A percentile compares a stretch with the other conserved stretches of the same genome.
phyloP scores from a whole-genome alignment of 1,284 basidiomycete genomes.

The Meira miltonrushii region DNA sequence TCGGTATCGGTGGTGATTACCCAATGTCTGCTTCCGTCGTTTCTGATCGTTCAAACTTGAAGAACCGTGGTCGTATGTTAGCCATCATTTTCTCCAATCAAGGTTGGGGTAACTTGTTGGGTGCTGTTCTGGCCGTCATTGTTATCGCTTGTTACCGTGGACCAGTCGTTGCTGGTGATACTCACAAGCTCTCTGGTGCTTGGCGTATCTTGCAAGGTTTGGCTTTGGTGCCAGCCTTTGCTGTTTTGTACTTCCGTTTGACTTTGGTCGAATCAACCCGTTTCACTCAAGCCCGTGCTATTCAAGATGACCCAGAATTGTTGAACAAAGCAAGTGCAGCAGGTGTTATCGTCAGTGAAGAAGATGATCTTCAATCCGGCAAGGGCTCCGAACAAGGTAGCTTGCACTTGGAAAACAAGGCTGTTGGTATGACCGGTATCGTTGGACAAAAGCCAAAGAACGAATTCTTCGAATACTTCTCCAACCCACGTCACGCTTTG shows the following conservation, averaged over 20 bases:
- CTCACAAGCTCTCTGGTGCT: constrained; percentile 45
- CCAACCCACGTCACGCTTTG: constrained; percentile 40
- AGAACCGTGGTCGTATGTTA: constrained; percentile 42
- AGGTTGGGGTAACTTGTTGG: constrained; percentile 41
- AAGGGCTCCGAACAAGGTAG: constrained; percentile 31
- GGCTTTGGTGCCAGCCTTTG: constrained; percentile 38
- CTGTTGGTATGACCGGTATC: constrained; percentile 37
- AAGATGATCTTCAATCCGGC: constrained; percentile 17
- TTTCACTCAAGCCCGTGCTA: constrained; percentile 72
- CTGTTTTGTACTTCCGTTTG: constrained; percentile 57
- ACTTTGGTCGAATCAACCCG: constrained; percentile 60
- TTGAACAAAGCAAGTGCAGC: constrained; percentile 48
- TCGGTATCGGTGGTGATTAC: constrained; percentile 70
- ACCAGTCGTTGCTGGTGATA: constrained; percentile 28
- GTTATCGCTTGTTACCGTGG: constrained; percentile 66
- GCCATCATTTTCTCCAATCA: constrained; percentile 55
- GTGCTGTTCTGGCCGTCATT: constrained; percentile 67
- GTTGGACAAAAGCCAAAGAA: constrained; percentile 32
- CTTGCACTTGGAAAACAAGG: constrained; percentile 31
- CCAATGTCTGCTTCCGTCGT: constrained; percentile 61
- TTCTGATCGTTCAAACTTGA: constrained; percentile 38
- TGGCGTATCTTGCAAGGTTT: constrained; percentile 52
- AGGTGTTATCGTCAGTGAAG: constrained; percentile 57
- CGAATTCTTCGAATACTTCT: constrained; percentile 37
- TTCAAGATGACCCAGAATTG: constrained; percentile 73